phyloP scores from a whole-genome alignment of 495 filamentous ascomycete species.

The Xylaria acuta region DNA sequence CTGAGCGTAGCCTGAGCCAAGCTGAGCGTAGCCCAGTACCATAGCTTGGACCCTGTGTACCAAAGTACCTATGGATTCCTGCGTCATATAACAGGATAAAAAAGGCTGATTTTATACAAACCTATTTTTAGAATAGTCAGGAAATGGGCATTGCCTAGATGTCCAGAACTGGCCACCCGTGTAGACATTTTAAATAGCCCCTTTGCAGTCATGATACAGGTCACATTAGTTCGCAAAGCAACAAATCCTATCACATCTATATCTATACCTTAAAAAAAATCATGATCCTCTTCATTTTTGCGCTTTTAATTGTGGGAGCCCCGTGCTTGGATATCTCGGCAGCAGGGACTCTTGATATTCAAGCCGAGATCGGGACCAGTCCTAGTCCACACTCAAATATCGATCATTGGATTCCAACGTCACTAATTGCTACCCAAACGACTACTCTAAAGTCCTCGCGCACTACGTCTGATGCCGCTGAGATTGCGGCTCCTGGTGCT shows the following conservation, averaged over 20 bases:
- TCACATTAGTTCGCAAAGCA: neutral
- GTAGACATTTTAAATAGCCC: neutral
- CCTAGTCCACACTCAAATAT: neutral
- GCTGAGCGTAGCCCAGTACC: too few species aligned
- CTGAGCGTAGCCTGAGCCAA: too few species aligned
- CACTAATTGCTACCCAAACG: neutral
- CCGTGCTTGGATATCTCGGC: slow-evolving; percentile 21
- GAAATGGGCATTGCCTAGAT: too few species aligned
- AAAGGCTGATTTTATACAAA: too few species aligned
- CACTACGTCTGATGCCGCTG: slow-evolving; percentile 15
- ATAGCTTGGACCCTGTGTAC: too few species aligned
- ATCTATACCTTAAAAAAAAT: slow-evolving; percentile 8
- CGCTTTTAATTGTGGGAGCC: slow-evolving; percentile 20
- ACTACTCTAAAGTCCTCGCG: neutral
- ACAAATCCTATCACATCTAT: slow-evolving; percentile 1
- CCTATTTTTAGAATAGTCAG: too few species aligned
- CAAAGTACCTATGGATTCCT: too few species aligned
- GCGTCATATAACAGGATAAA: too few species aligned
- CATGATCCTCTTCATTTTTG: slow-evolving; percentile 15
- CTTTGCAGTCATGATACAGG: too few species aligned
- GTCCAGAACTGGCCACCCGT: too few species aligned
- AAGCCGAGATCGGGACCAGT: slow-evolving; percentile 4
- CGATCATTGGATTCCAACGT: slow-evolving; percentile 8
- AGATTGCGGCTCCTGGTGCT: too few species aligned
- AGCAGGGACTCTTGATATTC: slow-evolving; percentile 7